Evolutionary conservation across 108 stramenopile species (phyloP).

Genomic region (Nannochloropsis oceanica): DNA sequence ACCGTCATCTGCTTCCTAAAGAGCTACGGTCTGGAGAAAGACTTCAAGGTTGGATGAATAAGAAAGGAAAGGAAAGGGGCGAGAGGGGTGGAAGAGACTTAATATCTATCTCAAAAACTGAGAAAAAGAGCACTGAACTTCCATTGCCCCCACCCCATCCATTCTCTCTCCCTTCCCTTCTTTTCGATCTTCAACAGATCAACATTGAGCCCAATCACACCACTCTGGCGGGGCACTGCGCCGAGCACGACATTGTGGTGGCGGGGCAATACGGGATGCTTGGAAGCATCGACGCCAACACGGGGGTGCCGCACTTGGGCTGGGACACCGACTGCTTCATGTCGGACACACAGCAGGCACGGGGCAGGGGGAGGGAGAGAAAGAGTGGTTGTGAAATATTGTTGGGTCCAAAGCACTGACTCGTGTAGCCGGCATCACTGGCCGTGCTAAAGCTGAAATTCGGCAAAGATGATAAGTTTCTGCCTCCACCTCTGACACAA

Average conservation of each 20-base stretch:
- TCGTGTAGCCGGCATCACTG: too few relatives aligned
- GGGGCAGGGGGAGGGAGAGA: neutral
- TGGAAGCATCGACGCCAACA: conserved; percentile 51
- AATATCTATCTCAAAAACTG: too few relatives aligned
- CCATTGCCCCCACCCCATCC: too few relatives aligned
- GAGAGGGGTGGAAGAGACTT: too few relatives aligned
- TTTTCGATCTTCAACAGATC: neutral
- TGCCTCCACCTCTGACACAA: neutral
- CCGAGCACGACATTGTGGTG: conserved; percentile 47
- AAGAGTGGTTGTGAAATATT: too few relatives aligned
- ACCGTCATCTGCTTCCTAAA: conserved; percentile 49
- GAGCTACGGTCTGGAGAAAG: conserved; percentile 40
- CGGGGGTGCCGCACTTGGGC: conserved; percentile 46
- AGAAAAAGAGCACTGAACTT: too few relatives aligned
- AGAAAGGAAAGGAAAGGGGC: neutral
- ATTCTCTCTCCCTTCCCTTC: too few relatives aligned
- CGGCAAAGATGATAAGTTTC: too few relatives aligned
- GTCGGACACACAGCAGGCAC: conserved; percentile 26
- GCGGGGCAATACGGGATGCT: conserved; percentile 44
- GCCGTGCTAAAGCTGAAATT: too few relatives aligned
- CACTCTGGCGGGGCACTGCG: conserved; percentile 48
- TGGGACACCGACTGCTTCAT: conserved; percentile 56
- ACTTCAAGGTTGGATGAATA: conserved; percentile 27
- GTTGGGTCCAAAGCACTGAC: too few relatives aligned
- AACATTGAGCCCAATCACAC: conserved; percentile 61